These are phyloP conservation scores for Cercospora canescens DNA, from an alignment of 2,329 filamentous ascomycete genomes.

Conservation along the genomic window DNA sequence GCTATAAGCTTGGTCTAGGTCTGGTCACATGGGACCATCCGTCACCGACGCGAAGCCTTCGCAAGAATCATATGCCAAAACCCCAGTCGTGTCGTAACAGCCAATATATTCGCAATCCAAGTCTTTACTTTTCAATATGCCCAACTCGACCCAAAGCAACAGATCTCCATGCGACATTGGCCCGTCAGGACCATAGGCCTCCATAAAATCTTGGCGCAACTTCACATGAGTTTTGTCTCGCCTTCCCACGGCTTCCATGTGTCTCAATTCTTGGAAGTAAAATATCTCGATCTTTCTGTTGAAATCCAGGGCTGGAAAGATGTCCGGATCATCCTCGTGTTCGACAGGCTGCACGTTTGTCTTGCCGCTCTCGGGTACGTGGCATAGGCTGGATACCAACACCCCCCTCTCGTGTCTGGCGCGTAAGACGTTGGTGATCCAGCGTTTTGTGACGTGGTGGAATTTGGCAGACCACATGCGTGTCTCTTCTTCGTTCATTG, in stretches of 20 bases:
- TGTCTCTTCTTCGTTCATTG: background rate
- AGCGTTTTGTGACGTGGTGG: conserved; percentile 7
- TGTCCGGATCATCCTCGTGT: background rate
- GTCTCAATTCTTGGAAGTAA: conserved; percentile 3
- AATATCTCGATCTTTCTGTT: background rate
- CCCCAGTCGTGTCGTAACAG: background rate
- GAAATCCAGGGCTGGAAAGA: background rate
- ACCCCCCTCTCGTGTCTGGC: background rate
- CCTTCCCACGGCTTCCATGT: conserved; percentile 8
- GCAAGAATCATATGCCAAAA: background rate
- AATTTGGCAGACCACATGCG: conserved; percentile 4
- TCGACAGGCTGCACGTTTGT: background rate
- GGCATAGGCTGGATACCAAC: background rate
- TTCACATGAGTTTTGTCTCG: conserved; percentile 5
- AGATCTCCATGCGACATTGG: conserved; percentile 3
- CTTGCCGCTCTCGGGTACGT: background rate
- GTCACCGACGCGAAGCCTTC: background rate
- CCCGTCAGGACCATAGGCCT: conserved; percentile 4
- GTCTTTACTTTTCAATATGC: background rate
- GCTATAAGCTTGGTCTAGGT: too few relatives aligned
- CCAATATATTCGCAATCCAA: background rate
- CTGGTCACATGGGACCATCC: too few relatives aligned
- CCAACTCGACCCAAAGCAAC: conserved; percentile 6
- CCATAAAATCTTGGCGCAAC: conserved; percentile 1
- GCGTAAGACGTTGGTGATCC: conserved; percentile 2